A percentile compares a stretch with the other conserved stretches of the same genome.
These are phyloP conservation scores for Porogramme epimiltina DNA, from an alignment of 1,284 basidiomycete genomes.

Conservation along the genomic window DNA sequence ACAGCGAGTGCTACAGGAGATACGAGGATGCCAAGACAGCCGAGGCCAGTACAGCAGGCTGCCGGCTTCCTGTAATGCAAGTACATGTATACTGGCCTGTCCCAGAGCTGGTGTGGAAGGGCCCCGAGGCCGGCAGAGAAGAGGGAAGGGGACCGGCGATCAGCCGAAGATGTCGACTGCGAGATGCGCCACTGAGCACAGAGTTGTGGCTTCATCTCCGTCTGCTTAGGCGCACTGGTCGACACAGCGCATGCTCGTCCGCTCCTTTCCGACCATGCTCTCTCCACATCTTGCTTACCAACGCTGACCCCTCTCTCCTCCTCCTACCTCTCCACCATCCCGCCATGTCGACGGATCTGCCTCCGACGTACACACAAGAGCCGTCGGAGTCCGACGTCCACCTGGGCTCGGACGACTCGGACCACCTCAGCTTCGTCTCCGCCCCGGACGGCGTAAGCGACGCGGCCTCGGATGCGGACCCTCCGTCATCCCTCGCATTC, in stretches of 20 bases:
- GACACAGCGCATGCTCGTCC: not conserved
- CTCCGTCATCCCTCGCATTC: not conserved
- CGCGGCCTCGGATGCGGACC: not conserved
- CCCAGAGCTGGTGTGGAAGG: too few relatives aligned
- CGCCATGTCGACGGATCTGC: conserved; percentile 36
- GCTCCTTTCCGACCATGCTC: not conserved
- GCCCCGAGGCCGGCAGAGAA: too few relatives aligned
- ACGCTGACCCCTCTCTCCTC: not conserved
- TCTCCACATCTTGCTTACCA: not conserved
- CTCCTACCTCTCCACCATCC: not conserved
- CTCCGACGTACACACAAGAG: conserved; percentile 42
- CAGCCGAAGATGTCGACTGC: not conserved
- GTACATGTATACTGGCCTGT: too few relatives aligned
- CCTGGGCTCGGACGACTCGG: conserved; percentile 20
- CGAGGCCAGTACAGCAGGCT: too few relatives aligned
- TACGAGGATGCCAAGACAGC: too few relatives aligned
- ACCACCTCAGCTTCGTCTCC: conserved; percentile 17
- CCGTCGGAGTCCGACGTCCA: conserved; percentile 26
- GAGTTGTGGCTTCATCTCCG: not conserved
- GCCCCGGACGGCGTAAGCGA: conserved; percentile 7
- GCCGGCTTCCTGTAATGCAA: too few relatives aligned
- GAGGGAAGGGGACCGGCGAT: too few relatives aligned
- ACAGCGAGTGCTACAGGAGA: too few relatives aligned
- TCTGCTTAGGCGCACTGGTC: not conserved
- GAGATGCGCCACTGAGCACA: not conserved